Conservation (phyloP, 169 alveolate genomes). For the Eimeria sp. region DNA sequence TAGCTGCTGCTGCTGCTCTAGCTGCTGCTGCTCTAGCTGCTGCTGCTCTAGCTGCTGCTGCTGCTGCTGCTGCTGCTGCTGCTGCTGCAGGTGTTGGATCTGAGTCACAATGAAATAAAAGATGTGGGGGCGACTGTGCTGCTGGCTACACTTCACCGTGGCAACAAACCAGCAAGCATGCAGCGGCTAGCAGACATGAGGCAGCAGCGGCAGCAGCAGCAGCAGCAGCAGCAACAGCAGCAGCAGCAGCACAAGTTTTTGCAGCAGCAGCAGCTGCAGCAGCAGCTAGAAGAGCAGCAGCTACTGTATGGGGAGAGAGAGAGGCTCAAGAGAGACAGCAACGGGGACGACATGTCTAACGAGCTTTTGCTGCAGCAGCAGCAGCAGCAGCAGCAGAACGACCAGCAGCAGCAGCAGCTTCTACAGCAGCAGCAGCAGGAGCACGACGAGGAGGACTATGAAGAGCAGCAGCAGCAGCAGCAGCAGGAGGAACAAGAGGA, state of each 20-base stretch:
- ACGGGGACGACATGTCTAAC: neutral
- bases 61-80: conserved; percentile 35
- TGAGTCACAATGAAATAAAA: conserved; percentile 19
- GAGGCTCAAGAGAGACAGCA: conserved; percentile 35
- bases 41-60: neutral
- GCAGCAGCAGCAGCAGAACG: conserved; percentile 5
- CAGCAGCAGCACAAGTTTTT: neutral
- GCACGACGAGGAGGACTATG: neutral
- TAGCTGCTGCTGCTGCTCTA: neutral
- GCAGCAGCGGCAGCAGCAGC: conserved; percentile 41
- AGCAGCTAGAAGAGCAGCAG: conserved; percentile 45
- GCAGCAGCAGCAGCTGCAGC: neutral
- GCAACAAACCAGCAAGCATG: neutral
- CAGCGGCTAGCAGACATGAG: neutral
- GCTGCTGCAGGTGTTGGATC: conserved; percentile 32
- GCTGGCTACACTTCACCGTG: conserved; percentile 26
- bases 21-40: conserved; percentile 13
- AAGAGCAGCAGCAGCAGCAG: neutral
- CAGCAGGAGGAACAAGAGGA: neutral
- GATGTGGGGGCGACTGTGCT: conserved; percentile 22
- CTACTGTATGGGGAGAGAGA: conserved; percentile 23
- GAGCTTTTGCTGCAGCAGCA: conserved; percentile 12
- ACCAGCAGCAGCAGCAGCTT: neutral
- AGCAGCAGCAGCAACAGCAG: conserved; percentile 23
- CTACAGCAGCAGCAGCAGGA: neutral